These are phyloP conservation scores for Pseudocohnilembus persalinus DNA, from an alignment of 169 alveolate genomes.

Conservation along the genomic window DNA sequence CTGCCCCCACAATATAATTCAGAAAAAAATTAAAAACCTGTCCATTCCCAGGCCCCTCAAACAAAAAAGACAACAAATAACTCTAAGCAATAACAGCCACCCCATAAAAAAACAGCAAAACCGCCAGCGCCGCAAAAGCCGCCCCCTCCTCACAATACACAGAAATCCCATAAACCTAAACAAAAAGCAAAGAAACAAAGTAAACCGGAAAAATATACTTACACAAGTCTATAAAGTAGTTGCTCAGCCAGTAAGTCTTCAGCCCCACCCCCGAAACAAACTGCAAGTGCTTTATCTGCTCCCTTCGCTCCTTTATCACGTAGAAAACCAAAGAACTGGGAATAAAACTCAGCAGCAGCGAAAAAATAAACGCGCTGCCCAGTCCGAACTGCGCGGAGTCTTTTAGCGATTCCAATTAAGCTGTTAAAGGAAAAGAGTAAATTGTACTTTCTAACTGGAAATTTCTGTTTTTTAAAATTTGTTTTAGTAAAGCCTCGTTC, in stretches of 20 bases:
- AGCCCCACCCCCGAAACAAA: slow-evolving; percentile 75
- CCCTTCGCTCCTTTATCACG: slow-evolving; percentile 78
- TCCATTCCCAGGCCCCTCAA: no score
- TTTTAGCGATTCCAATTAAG: not conserved
- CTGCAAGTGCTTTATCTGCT: slow-evolving; percentile 77
- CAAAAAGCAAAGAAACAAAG: slow-evolving; percentile 35
- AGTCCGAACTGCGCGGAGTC: slow-evolving; percentile 48
- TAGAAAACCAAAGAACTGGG: slow-evolving; percentile 81
- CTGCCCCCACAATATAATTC: no score
- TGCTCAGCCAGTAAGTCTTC: slow-evolving; percentile 83
- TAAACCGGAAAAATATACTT: slow-evolving; percentile 66
- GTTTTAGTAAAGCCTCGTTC: no score
- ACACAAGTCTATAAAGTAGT: slow-evolving; percentile 63
- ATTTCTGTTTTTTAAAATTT: no score
- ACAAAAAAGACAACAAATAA: slow-evolving; percentile 22
- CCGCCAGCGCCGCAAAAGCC: slow-evolving; percentile 37
- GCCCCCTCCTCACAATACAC: slow-evolving; percentile 12
- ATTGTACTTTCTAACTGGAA: not conserved
- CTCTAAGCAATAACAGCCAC: slow-evolving; percentile 56
- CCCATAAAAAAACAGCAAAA: slow-evolving; percentile 54
- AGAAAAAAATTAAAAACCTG: no score
- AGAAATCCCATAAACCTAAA: slow-evolving; percentile 51
- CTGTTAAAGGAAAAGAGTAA: slow-evolving; percentile 1
- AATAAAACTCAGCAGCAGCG: slow-evolving; percentile 79
- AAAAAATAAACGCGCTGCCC: slow-evolving; percentile 64